Conservation (phyloP, 345 rosid species). For the Rhizophora apiculata region DNA sequence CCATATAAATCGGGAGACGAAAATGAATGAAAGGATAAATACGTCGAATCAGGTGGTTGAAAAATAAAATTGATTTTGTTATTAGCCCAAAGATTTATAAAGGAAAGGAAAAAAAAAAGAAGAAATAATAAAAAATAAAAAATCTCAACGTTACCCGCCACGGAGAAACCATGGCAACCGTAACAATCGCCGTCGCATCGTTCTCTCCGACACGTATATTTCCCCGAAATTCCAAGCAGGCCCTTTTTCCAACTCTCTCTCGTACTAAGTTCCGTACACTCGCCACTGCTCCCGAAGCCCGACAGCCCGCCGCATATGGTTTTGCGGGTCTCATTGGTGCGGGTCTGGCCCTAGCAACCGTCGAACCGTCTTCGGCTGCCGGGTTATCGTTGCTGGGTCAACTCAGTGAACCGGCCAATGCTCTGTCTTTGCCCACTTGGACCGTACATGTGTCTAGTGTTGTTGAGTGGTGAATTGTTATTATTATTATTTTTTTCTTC, state of each 20-base stretch:
- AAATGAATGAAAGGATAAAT: no score
- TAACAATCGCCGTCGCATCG: conserved; percentile 28
- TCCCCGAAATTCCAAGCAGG: conserved; percentile 17
- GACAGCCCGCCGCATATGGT: conserved; percentile 5
- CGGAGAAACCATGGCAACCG: conserved; percentile 40
- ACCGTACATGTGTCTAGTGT: conserved; percentile 90
- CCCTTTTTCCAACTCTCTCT: conserved; percentile 9
- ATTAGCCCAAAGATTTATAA: no score
- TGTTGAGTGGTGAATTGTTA: conserved; percentile 60
- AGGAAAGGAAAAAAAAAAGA: no score
- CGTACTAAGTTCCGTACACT: conserved; percentile 10
- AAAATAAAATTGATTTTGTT: no score
- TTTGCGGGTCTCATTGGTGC: conserved; percentile 49
- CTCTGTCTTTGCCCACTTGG: conserved; percentile 92
- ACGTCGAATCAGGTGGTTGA: no score
- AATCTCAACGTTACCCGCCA: neutral
- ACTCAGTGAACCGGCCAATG: conserved; percentile 77
- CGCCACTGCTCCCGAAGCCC: neutral
- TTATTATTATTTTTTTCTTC: neutral
- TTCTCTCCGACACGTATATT: conserved; percentile 22
- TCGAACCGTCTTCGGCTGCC: conserved; percentile 49
- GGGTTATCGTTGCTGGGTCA: conserved; percentile 44
- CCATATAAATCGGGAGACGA: no score
- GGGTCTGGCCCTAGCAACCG: conserved; percentile 47
- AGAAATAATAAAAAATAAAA: neutral